Evolutionary conservation across 2,329 filamentous ascomycete species (phyloP).

Genomic region (Remersonia thermophila): DNA sequence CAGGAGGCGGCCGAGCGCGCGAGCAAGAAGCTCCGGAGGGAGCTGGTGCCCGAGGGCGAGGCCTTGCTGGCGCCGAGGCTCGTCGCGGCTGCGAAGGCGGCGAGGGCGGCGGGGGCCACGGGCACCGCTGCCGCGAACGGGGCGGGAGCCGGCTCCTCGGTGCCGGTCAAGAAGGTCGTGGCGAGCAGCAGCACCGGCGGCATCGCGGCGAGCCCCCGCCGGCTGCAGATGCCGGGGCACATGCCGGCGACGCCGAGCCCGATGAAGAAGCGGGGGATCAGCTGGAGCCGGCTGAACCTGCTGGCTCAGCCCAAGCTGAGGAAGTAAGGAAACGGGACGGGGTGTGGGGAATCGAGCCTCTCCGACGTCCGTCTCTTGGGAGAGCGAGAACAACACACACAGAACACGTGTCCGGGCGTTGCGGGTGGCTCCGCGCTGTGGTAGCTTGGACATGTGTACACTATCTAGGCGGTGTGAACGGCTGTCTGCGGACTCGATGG

Average conservation of each 20-base stretch:
- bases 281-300: slow-evolving; percentile 48
- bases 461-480: no score
- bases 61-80: slow-evolving; percentile 39
- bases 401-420: slow-evolving; percentile 5
- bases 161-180: slow-evolving; percentile 25
- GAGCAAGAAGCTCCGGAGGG: slow-evolving; percentile 46
- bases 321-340: no score
- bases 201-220: slow-evolving; percentile 20
- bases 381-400: no score
- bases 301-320: slow-evolving; percentile 48
- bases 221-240: slow-evolving; percentile 9
- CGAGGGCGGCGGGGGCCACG: not conserved
- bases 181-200: slow-evolving; percentile 8
- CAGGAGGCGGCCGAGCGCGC: slow-evolving; percentile 35
- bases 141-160: not conserved
- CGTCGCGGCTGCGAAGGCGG: slow-evolving; percentile 9
- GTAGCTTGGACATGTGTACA: slow-evolving; percentile 6
- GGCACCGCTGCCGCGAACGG: not conserved
- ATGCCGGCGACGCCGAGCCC: slow-evolving; percentile 28
- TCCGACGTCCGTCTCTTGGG: no score
- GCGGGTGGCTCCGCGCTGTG: slow-evolving; percentile 7
- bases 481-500: no score
- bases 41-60: slow-evolving; percentile 37
- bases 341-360: no score
- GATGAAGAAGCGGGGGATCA: slow-evolving; percentile 43